Conservation (phyloP, 1,284 basidiomycete genomes). For the Cystobasidium sp. region DNA sequence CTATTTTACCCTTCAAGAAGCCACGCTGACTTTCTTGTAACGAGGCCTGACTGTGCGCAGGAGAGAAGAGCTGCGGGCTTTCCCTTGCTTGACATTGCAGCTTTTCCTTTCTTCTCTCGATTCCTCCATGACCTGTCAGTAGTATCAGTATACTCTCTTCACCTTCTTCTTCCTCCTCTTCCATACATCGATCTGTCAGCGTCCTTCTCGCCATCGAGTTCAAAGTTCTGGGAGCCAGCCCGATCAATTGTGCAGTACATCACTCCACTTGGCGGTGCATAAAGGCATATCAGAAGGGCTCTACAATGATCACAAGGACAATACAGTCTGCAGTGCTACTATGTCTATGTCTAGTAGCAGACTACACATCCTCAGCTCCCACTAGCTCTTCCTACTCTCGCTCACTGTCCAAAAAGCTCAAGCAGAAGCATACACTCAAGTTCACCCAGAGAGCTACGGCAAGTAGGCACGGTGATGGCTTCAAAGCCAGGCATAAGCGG, state of each 20-base stretch:
- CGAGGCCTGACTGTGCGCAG: slow-evolving; percentile 8
- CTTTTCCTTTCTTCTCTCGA: not conserved
- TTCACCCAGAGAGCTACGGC: slow-evolving; percentile 21
- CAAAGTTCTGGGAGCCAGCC: not conserved
- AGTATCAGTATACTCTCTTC: not conserved
- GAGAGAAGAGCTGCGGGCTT: not conserved
- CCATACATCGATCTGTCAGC: not conserved
- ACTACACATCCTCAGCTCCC: not conserved
- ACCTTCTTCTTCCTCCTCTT: not conserved
- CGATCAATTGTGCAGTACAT: too few species aligned
- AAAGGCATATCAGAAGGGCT: not conserved
- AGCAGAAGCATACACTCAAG: slow-evolving; percentile 26
- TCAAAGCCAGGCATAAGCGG: slow-evolving; percentile 12
- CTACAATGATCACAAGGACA: not conserved
- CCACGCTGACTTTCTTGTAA: not conserved
- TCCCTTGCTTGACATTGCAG: not conserved
- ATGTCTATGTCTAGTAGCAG: not conserved
- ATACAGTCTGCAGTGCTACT: slow-evolving; percentile 3
- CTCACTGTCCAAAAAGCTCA: not conserved
- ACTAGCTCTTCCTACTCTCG: not conserved
- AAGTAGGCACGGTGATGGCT: slow-evolving; percentile 27
- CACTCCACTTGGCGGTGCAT: too few species aligned
- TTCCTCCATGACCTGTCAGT: not conserved
- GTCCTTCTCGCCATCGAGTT: not conserved
- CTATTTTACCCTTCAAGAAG: not conserved